phyloP scores from a whole-genome alignment of 1,284 basidiomycete species.

The Erythrobasidium hasegawianum region DNA sequence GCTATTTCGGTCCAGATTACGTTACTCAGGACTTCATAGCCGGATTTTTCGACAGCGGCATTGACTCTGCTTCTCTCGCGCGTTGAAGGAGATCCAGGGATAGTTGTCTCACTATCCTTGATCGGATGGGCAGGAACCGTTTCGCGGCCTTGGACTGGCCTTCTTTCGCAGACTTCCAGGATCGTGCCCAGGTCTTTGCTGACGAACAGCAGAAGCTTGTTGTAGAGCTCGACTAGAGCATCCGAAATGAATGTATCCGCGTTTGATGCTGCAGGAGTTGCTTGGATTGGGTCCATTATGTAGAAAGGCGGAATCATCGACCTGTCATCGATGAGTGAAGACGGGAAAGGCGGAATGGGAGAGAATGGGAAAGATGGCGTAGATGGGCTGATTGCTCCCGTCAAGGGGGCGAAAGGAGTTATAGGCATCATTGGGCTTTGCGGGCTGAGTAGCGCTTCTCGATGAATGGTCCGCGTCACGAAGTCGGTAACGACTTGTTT shows the following conservation, averaged over 20 bases:
- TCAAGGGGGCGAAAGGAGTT: slow-evolving; percentile 57
- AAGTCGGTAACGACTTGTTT: slow-evolving; percentile 66
- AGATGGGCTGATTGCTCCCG: neutral
- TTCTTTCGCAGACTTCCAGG: slow-evolving; percentile 68
- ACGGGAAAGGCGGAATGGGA: neutral
- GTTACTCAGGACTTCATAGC: slow-evolving; percentile 77
- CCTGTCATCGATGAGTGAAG: slow-evolving; percentile 4
- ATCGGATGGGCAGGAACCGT: neutral
- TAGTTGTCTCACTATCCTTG: neutral
- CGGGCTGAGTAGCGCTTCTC: slow-evolving; percentile 63
- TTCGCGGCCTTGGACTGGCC: slow-evolving; percentile 8
- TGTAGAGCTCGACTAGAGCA: slow-evolving; percentile 69
- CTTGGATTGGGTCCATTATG: slow-evolving; percentile 35
- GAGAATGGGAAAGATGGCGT: neutral
- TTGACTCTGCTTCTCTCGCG: neutral
- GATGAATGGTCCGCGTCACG: slow-evolving; percentile 70
- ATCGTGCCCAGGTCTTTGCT: slow-evolving; percentile 65
- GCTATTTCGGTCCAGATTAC: slow-evolving; percentile 84
- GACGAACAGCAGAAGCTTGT: slow-evolving; percentile 70
- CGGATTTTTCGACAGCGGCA: slow-evolving; percentile 1
- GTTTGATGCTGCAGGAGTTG: slow-evolving; percentile 14
- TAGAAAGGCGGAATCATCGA: slow-evolving; percentile 35
- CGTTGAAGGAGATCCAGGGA: slow-evolving; percentile 10
- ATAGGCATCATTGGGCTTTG: slow-evolving; percentile 69
- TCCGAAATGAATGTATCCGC: slow-evolving; percentile 54